phyloP scores from a whole-genome alignment of 495 filamentous ascomycete species.

The Cercophora scortea region DNA sequence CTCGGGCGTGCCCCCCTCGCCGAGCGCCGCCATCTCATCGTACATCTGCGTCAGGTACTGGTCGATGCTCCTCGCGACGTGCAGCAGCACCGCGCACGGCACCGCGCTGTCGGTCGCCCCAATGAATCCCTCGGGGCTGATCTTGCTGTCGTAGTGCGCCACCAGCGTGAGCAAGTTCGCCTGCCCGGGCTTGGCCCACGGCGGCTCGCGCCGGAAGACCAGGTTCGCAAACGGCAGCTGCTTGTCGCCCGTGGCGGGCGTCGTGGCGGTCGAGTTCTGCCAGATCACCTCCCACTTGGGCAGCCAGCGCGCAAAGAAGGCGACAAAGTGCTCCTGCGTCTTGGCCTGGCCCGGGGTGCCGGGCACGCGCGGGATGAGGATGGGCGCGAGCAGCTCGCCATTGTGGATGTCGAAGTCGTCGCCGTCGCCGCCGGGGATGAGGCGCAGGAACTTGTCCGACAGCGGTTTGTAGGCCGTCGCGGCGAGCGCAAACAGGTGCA shows the following conservation, averaged over 20 bases:
- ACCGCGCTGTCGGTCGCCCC: conserved; percentile 85
- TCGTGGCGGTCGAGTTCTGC: conserved; percentile 73
- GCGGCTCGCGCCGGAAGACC: conserved; percentile 73
- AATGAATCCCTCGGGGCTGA: conserved; percentile 69
- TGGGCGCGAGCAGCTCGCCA: conserved; percentile 66
- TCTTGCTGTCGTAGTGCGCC: conserved; percentile 87
- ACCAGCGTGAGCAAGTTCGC: conserved; percentile 70
- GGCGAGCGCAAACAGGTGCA: conserved; percentile 9
- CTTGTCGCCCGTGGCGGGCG: conserved; percentile 55
- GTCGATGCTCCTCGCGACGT: conserved; percentile 41
- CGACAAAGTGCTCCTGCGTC: conserved; percentile 67
- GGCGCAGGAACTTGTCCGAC: conserved; percentile 59
- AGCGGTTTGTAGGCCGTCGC: conserved; percentile 57
- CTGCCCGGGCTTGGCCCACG: conserved; percentile 62
- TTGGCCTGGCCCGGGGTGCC: conserved; percentile 62
- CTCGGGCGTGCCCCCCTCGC: conserved; percentile 18
- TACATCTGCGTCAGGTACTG: conserved; percentile 31
- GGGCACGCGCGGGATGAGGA: conserved; percentile 74
- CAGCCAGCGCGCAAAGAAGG: conserved; percentile 63
- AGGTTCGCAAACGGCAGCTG: conserved; percentile 76
- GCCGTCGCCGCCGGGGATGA: conserved; percentile 49
- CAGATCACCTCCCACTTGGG: conserved; percentile 72
- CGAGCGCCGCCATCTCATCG: conserved; percentile 26
- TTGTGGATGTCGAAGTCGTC: conserved; percentile 65
- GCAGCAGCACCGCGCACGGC: conserved; percentile 82